A percentile compares a stretch with the other conserved stretches of the same genome.
Evolutionary conservation across 1,139 yeast genomes (phyloP).

Genomic region (Sugiyamaella japonica): DNA sequence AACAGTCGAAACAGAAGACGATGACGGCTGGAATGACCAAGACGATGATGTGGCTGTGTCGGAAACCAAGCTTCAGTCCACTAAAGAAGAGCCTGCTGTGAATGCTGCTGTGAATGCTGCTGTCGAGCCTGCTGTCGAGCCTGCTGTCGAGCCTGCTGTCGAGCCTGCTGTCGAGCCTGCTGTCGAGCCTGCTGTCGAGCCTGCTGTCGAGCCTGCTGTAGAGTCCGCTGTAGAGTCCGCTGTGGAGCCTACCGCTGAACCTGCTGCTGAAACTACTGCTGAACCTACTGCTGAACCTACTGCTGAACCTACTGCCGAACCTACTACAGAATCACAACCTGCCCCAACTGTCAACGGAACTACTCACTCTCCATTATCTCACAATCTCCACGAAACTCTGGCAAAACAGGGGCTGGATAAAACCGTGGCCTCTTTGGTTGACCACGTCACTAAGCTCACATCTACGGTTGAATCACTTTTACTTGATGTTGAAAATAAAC

Average conservation of each 20-base stretch:
- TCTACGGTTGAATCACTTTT: conserved; percentile 28
- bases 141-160: too few relatives aligned
- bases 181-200: too few relatives aligned
- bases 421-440: conserved; percentile 9
- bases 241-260: too few relatives aligned
- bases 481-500: conserved; percentile 27
- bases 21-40: conserved; percentile 35
- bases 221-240: too few relatives aligned
- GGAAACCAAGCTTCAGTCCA: not conserved
- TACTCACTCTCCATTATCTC: not conserved
- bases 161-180: too few relatives aligned
- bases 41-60: conserved; percentile 20
- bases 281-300: not conserved
- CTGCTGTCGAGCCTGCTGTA: too few relatives aligned
- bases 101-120: too few relatives aligned
- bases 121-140: too few relatives aligned
- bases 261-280: not conserved
- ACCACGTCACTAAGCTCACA: conserved; percentile 24
- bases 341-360: conserved; percentile 1
- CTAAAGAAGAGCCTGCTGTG: too few relatives aligned
- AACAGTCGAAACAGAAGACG: conserved; percentile 24
- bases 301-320: not conserved
- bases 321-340: not conserved
- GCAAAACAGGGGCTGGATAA: conserved; percentile 10
- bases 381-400: conserved; percentile 12